Evolutionary conservation across 345 rosid genomes (phyloP).

Genomic region (Camelina hispida): DNA sequence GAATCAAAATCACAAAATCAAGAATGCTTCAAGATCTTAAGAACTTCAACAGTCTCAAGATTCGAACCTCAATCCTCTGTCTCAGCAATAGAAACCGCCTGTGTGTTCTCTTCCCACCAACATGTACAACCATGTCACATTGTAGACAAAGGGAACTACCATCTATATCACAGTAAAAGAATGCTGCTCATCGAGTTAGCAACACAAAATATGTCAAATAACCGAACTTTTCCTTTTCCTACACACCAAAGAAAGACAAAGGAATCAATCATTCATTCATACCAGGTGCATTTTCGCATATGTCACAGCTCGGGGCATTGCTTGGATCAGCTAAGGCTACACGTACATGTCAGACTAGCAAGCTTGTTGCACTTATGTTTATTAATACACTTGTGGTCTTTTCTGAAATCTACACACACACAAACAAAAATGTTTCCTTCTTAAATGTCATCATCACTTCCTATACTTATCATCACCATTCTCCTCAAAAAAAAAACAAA

Average conservation of each 20-base stretch:
- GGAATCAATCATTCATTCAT: constrained; percentile 19
- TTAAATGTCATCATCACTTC: background rate
- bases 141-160: constrained; percentile 86
- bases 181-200: constrained; percentile 52
- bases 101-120: constrained; percentile 82
- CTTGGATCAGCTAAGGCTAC: constrained; percentile 77
- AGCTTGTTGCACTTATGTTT: constrained; percentile 86
- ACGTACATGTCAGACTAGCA: constrained; percentile 81
- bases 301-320: constrained; percentile 73
- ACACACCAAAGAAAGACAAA: constrained; percentile 15
- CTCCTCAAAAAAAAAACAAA: background rate
- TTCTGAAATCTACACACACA: constrained; percentile 56
- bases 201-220: background rate
- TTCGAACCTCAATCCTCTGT: constrained; percentile 79
- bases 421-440: constrained; percentile 1
- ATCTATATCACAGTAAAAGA: constrained; percentile 87
- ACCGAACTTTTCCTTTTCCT: background rate
- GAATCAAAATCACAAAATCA: background rate
- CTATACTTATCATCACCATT: background rate
- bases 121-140: constrained; percentile 86
- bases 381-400: too few species aligned
- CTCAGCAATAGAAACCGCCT: constrained; percentile 68
- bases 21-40: constrained; percentile 4
- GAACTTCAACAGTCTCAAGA: background rate
- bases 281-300: constrained; percentile 88